Evolutionary conservation across 352 stramenopile species (phyloP), one percentile per base, ranked within the genome.

Genomic region (Globisporangium paddicum): DNA sequence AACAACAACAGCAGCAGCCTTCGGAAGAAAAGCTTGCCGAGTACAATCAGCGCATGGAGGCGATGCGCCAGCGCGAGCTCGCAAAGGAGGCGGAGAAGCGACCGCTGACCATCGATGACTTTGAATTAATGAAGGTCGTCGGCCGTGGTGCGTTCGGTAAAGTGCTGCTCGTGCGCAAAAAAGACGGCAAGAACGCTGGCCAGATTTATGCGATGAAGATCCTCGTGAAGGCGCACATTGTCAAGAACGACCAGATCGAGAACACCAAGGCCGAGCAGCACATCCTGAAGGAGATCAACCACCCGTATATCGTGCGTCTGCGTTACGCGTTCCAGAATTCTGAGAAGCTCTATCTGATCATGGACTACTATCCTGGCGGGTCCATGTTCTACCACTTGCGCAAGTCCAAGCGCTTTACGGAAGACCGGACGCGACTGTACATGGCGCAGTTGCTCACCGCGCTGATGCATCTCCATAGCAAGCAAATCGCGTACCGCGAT

Each of bases 331-430:
- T 96, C 67, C 87, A 96, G 63, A 96, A 93, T 60, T 46, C 81
- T 0, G 86, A 96, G 46, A 94, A 95, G 45, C 67, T 99, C 9
- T 99, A 99, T 64, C 69, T 98, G 54, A 92, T 98, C 50, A 97
- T 98, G 83, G 93, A 98, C 59, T 98, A 98, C 68, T 96, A 97
- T 59, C 89, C 87, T 5, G 87, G 87, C 30, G 87, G 87, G 2
- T 94, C 84, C 0, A 92, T 96, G 82, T 96, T 94, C 66, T 93
- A 94, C 63, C 86, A 95, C 40, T 37, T 96, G 48, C 82, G 84
- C 55, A 94, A 94, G 58, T 94, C 84, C 0, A 95, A 95, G 61
- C 73, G 86, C 2, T 95, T 96, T 55, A 63, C 84, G 16, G 87
- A 96, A 62, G 84, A 94, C 8, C 82, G 87, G 0, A 94, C 86